phyloP scores from a whole-genome alignment of 129 eudicot species.

The Saposhnikovia divaricata region DNA sequence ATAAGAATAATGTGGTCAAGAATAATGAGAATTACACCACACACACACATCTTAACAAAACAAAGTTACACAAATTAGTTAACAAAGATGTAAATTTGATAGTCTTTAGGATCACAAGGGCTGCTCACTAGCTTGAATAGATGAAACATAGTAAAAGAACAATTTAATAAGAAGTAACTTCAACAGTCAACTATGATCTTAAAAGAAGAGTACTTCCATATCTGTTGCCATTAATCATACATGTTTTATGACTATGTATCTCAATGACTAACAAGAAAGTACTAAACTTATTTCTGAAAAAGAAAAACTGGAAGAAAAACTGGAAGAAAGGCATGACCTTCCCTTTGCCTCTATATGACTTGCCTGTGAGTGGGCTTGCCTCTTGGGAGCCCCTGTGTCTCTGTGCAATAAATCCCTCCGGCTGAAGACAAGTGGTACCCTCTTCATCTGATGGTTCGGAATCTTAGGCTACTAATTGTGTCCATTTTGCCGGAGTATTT shows the following conservation, averaged over 20 bases:
- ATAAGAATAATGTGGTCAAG: neutral
- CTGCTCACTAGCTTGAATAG: neutral
- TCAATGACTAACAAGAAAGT: neutral
- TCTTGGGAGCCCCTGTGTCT: neutral
- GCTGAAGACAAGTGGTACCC: conserved; percentile 5
- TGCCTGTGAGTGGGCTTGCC: conserved; percentile 36
- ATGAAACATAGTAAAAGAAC: neutral
- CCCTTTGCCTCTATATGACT: conserved; percentile 92
- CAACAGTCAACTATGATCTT: neutral
- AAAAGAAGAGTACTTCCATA: neutral
- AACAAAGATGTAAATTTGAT: neutral
- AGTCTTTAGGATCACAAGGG: neutral
- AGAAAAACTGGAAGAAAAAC: conserved; percentile 36
- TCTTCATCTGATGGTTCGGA: conserved; percentile 4
- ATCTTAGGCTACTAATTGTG: conserved; percentile 1
- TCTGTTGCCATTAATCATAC: neutral
- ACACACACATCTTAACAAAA: neutral
- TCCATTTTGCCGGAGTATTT: neutral
- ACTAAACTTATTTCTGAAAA: neutral
- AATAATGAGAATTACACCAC: neutral
- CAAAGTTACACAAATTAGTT: neutral
- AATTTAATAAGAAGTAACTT: neutral
- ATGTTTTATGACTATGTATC: neutral
- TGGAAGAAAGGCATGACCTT: conserved; percentile 98
- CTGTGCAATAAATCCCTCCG: neutral